A percentile compares a stretch with the other conserved stretches of the same genome.
These are phyloP conservation scores for Kodamaea plutei DNA, from an alignment of 1,139 yeast genomes.

Conservation along the genomic window DNA sequence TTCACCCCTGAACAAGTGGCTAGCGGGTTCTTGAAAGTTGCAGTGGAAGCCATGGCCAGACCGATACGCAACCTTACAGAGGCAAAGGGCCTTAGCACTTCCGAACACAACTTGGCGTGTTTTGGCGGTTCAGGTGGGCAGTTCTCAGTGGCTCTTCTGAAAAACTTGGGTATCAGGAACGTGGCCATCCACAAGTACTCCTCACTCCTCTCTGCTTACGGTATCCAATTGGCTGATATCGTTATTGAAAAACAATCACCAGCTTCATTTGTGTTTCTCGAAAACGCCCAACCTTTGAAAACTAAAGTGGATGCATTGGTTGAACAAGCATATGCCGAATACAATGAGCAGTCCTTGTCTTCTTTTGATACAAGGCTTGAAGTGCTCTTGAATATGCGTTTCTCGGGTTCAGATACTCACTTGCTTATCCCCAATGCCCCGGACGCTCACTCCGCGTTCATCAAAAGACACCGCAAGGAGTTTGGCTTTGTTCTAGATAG, in stretches of 20 bases:
- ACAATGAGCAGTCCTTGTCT: slow-evolving; percentile 27
- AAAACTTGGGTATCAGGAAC: slow-evolving; percentile 33
- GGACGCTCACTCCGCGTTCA: slow-evolving; percentile 26
- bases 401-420: slow-evolving; percentile 84
- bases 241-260: slow-evolving; percentile 66
- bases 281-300: slow-evolving; percentile 21
- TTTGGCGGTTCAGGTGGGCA: slow-evolving; percentile 51
- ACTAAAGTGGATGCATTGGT: slow-evolving; percentile 22
- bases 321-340: slow-evolving; percentile 28
- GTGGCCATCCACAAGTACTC: slow-evolving; percentile 45
- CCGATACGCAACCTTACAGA: slow-evolving; percentile 44
- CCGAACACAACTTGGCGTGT: slow-evolving; percentile 41
- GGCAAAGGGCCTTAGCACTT: slow-evolving; percentile 39
- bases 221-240: slow-evolving; percentile 42
- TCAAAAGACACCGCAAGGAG: slow-evolving; percentile 32
- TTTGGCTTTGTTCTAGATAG: slow-evolving; percentile 42
- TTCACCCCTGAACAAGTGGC: slow-evolving; percentile 39
- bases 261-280: slow-evolving; percentile 26
- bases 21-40: slow-evolving; percentile 40
- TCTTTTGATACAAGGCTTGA: slow-evolving; percentile 40
- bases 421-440: slow-evolving; percentile 51
- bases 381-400: slow-evolving; percentile 70
- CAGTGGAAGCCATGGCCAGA: slow-evolving; percentile 45
- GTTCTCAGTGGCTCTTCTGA: slow-evolving; percentile 37
- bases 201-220: slow-evolving; percentile 43